Evolutionary conservation across 306 rosid genomes (phyloP).

Genomic region (Vicia sativa): DNA sequence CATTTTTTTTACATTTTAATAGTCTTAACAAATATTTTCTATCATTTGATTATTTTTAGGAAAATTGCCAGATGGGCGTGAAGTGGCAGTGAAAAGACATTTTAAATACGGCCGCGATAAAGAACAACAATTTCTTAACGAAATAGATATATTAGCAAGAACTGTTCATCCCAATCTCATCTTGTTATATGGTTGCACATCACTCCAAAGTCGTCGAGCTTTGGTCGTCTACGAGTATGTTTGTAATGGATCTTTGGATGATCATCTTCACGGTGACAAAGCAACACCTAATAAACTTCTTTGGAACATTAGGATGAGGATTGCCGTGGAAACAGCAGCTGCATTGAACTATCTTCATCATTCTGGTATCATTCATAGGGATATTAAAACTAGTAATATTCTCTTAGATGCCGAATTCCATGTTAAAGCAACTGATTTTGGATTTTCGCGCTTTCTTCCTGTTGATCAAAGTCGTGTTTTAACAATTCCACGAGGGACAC

Average conservation of each 20-base stretch:
- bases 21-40: too few relatives aligned
- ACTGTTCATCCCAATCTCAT: slow-evolving; percentile 71
- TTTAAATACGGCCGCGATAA: slow-evolving; percentile 68
- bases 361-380: slow-evolving; percentile 70
- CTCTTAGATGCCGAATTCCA: slow-evolving; percentile 60
- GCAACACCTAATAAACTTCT: slow-evolving; percentile 52
- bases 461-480: slow-evolving; percentile 59
- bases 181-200: slow-evolving; percentile 78
- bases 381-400: slow-evolving; percentile 76
- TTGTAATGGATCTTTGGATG: slow-evolving; percentile 80
- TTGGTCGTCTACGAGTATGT: slow-evolving; percentile 78
- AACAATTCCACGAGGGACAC: slow-evolving; percentile 90
- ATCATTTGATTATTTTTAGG: slow-evolving; percentile 47
- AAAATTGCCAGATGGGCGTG: slow-evolving; percentile 67
- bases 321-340: slow-evolving; percentile 78
- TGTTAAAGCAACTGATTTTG: slow-evolving; percentile 87
- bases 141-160: slow-evolving; percentile 55
- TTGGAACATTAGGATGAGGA: slow-evolving; percentile 65
- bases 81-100: slow-evolving; percentile 77
- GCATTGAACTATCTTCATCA: slow-evolving; percentile 79
- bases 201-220: slow-evolving; percentile 73
- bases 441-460: slow-evolving; percentile 81
- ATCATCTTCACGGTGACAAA: too few relatives aligned
- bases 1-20: too few relatives aligned
- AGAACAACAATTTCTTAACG: slow-evolving; percentile 75